Evolutionary conservation across 1,284 basidiomycete genomes (phyloP), one percentile per base, ranked within the genome.

Genomic region (Pseudozyma tsukubaensis): DNA sequence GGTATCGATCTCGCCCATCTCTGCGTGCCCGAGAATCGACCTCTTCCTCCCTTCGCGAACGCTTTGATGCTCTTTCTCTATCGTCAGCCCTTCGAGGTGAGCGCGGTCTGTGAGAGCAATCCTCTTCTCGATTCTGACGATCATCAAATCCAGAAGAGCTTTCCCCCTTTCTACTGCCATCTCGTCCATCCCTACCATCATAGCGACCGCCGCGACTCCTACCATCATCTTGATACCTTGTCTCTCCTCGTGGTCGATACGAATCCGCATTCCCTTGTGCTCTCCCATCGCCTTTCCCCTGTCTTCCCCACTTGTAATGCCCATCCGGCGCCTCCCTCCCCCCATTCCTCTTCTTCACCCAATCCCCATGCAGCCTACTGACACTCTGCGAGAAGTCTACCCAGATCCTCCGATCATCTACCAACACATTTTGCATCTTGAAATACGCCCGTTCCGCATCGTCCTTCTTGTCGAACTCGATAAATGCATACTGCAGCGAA

Each of bases 361-460:
- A 87, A 8, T 85, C 81, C n/a, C 86, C 85, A 69, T 86, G 86
- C 76, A 89, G 85, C 76, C 88, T 87, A 40, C 87, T 86, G 8
- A 99, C 97, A 34, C 94, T 96, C 73, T 86, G 86, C 11, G 83
- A 85, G 53, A 98, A 97, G 86, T 97, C 95, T 70, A 99, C 96
- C 92, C 96, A 98, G 83, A 99, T 99, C 19, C 97, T 89, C 16
- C 95, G 89, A 85, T 99, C 97, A 84, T 99, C 96, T n/a, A 99
- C 92, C 9, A 99, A 87, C 0, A 99, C 96, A 81, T 97, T 98
- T 85, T 99, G 96, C 96, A 99, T 99, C 86, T 98, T 99, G 87
- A 97, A 95, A 85, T 99, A 99, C 14, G 94, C 96, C 91, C 75
- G 91, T 84, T 99, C 96, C 1, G 96, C 95, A 44, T 94, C 91